Percentiles rank a stretch among this genome's conserved stretches.
Conservation (phyloP, 495 filamentous ascomycete species). For the Jackrogersella minutella region DNA sequence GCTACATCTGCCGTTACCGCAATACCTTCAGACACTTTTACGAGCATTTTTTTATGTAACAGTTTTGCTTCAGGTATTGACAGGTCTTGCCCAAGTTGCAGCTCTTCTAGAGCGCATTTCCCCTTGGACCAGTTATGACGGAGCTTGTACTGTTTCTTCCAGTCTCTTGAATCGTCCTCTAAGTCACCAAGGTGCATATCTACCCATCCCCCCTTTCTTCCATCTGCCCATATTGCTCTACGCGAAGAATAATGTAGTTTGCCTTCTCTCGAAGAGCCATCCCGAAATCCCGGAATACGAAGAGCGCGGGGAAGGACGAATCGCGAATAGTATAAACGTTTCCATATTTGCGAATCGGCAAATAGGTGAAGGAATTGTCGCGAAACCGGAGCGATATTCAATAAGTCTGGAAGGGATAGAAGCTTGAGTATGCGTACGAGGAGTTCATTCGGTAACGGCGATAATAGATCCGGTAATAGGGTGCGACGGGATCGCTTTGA, state of each 20-base stretch:
- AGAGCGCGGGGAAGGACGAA: slow-evolving; percentile 87
- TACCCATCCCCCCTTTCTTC: slow-evolving; percentile 54
- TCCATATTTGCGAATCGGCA: slow-evolving; percentile 90
- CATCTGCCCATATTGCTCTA: slow-evolving; percentile 85
- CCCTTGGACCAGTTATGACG: slow-evolving; percentile 92
- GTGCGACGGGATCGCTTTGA: slow-evolving; percentile 40
- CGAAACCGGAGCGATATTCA: slow-evolving; percentile 80
- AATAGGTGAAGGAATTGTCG: slow-evolving; percentile 76
- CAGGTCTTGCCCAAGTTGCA: slow-evolving; percentile 62
- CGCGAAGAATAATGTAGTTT: slow-evolving; percentile 73
- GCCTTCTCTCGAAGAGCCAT: slow-evolving; percentile 49
- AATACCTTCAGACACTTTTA: slow-evolving; percentile 75
- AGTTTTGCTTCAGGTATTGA: slow-evolving; percentile 11
- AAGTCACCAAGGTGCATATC: slow-evolving; percentile 56
- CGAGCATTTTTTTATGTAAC: slow-evolving; percentile 60
- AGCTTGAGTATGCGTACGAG: slow-evolving; percentile 84
- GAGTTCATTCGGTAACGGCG: slow-evolving; percentile 84
- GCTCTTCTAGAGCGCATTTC: slow-evolving; percentile 79
- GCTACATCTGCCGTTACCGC: slow-evolving; percentile 78
- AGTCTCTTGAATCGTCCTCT: slow-evolving; percentile 57
- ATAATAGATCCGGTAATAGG: slow-evolving; percentile 50
- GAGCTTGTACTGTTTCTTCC: slow-evolving; percentile 91
- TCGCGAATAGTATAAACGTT: slow-evolving; percentile 82
- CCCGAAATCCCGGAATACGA: slow-evolving; percentile 73
- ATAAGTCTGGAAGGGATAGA: slow-evolving; percentile 71